phyloP scores from a whole-genome alignment of 2,329 filamentous ascomycete species.

The Hymenoscyphus fructigenus region DNA sequence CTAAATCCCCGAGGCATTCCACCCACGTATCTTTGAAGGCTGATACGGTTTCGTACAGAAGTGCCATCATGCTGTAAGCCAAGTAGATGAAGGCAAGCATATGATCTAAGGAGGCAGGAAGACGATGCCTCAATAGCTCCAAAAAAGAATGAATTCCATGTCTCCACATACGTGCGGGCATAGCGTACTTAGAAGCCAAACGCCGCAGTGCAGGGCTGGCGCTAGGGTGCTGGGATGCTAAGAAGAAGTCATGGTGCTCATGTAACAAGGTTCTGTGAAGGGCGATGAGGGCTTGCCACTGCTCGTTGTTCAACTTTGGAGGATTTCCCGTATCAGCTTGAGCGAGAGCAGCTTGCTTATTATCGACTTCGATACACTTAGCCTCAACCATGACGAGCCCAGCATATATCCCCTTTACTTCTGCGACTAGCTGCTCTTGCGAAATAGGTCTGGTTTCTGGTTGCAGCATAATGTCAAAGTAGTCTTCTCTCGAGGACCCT shows the following conservation, averaged over 20 bases:
- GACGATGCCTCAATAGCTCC: slow-evolving; percentile 69
- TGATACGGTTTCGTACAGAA: slow-evolving; percentile 82
- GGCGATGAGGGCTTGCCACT: slow-evolving; percentile 82
- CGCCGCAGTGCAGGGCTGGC: slow-evolving; percentile 66
- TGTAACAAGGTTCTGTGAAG: slow-evolving; percentile 78
- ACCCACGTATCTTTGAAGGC: slow-evolving; percentile 81
- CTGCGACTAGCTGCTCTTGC: slow-evolving; percentile 21
- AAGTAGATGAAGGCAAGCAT: slow-evolving; percentile 91
- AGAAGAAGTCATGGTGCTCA: slow-evolving; percentile 83
- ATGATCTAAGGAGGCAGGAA: slow-evolving; percentile 78
- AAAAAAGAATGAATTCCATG: slow-evolving; percentile 86
- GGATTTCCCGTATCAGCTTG: slow-evolving; percentile 27
- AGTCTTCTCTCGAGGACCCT: not conserved
- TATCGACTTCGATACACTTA: slow-evolving; percentile 85
- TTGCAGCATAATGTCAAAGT: slow-evolving; percentile 41
- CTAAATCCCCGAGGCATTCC: slow-evolving; percentile 85
- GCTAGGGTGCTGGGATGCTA: slow-evolving; percentile 82
- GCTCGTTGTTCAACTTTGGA: slow-evolving; percentile 58
- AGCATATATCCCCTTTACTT: slow-evolving; percentile 60
- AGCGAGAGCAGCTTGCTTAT: slow-evolving; percentile 44
- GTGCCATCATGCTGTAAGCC: slow-evolving; percentile 85
- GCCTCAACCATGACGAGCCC: slow-evolving; percentile 77
- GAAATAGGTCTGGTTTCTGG: slow-evolving; percentile 49
- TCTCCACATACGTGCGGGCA: slow-evolving; percentile 93
- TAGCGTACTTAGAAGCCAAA: slow-evolving; percentile 78